Base-by-base conservation (phyloP, 2,329 filamentous ascomycete species). In the Pseudogymnoascus sp. region DNA sequence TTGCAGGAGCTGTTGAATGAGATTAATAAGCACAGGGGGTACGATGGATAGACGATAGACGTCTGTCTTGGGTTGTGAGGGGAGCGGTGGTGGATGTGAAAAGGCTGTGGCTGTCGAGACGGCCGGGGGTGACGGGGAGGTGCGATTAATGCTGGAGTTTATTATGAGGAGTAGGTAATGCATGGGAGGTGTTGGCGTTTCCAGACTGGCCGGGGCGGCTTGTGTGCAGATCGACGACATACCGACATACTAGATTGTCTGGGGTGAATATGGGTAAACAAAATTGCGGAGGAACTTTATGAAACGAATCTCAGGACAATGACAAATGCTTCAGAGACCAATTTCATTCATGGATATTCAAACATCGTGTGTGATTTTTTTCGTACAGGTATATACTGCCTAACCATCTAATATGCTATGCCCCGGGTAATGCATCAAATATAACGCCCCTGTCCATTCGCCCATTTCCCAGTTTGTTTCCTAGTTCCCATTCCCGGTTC, bases 1-100 rank as follows among this genome's bases (percentile, higher is more conserved):
- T 78, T 99, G 67, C 88, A 96, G 76, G 88, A 92, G 67, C 80
- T 97, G 64, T 82, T 99, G 64, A 88, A 96, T 72, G 92, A 99
- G 79, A 88, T 97, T 77, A 89, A 87, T 70, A 96, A 96, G 80
- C 79, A 96, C 64, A 74, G 73, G 70, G 72, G 72, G 4, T 74
- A 74, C 63, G 70, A 61, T 61, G 50, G 50, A 7, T 56, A 56
- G 46, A 53, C 19, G 23, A 26, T 26, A 5, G 23, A 10, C 5
- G 7, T 11, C 5, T 26, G 19, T 38, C 31, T 38, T 37, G 7
- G 10, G 11, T 15, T 37, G 17, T 23, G 17, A n/a, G 10, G 35
- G 5, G 35, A 37, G 4, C n/a, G 35, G 11, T 31, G 13, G 13
- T 2, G 17, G 29, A 11, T 3, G 11, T 37, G 37, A 29, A 23